Evolutionary conservation across 2,329 filamentous ascomycete species (phyloP), one percentile per base, ranked within the genome.

Genomic region (Bretziella fagacearum): DNA sequence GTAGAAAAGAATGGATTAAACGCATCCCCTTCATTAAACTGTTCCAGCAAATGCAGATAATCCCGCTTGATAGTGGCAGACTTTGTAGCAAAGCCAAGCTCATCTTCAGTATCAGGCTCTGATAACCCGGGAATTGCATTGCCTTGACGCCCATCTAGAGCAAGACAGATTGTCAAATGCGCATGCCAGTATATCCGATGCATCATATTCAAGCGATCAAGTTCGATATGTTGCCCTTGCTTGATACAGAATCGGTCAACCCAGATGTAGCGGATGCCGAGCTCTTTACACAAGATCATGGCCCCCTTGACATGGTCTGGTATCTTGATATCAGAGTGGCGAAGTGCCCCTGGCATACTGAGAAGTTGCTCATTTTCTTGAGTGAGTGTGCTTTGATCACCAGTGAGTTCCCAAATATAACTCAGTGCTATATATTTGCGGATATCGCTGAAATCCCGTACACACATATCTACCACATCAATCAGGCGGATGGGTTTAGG

Each of bases 301-400:
- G n/a, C 23, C n/a, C 39, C 13, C 39, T 41, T 41, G 4, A 41
- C n/a, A 26, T 41, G 10, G 25, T 27, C 39, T n/a, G 39, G 39
- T 6, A 27, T 35, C 2, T n/a, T 35, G 11, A n/a, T 13, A 6
- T 35, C 32, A n/a, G 11, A 6, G 13, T 10, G 15, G 11, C 15
- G 10, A 6, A 35, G 17, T n/a, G 15, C 13, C 32, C 11, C 32
- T n/a, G 15, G 13, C 10, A n/a, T 15, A 13, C 4, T 35, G 32
- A 17, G 7, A 35, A 35, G 15, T 6, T 35, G 13, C 32, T n/a
- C 2, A 35, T 10, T n/a, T n/a, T 15, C 17, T 35, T 35, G 8
- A 13, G 27, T 30, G 27, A 30, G 27, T 30, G 15, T 3, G 13
- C 33, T 36, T 36, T 36, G n/a, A n/a, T n/a, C n/a, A n/a, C n/a